These are phyloP conservation scores for Solanum stenotomum DNA, from an alignment of 257 asterid genomes.

Conservation along the genomic window DNA sequence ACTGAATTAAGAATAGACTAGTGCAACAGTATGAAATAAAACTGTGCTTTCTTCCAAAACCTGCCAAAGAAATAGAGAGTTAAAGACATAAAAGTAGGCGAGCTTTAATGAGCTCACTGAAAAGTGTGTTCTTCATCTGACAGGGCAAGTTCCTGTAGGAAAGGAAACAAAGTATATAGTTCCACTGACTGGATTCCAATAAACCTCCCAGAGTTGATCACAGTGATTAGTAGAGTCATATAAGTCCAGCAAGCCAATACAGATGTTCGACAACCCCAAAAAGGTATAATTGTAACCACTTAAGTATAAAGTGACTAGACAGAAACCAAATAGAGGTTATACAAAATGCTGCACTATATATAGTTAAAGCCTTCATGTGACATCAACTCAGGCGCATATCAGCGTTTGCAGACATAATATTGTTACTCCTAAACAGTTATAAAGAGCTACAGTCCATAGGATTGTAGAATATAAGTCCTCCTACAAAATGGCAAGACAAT, in stretches of 20 bases:
- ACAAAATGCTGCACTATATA: neutral
- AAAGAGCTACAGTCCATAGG: conserved; percentile 40
- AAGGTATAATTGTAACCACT: neutral
- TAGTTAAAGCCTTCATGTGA: conserved; percentile 1
- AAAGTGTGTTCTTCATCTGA: conserved; percentile 8
- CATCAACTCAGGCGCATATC: conserved; percentile 16
- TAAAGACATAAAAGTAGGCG: conserved; percentile 8
- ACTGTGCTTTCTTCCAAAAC: conserved; percentile 18
- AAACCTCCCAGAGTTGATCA: neutral
- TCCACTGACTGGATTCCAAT: neutral
- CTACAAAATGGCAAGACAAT: conserved; percentile 53
- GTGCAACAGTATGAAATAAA: neutral
- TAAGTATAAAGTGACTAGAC: neutral
- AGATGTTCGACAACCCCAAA: neutral
- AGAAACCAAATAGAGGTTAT: neutral
- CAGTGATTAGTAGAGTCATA: neutral
- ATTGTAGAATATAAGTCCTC: conserved; percentile 44
- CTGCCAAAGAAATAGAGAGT: conserved; percentile 22
- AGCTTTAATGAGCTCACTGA: conserved; percentile 11
- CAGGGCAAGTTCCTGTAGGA: neutral
- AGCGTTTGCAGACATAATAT: conserved; percentile 30
- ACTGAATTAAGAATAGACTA: neutral
- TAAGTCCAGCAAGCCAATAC: neutral
- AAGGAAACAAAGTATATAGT: neutral
- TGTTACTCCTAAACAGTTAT: conserved; percentile 34